A percentile compares a stretch with the other conserved stretches of the same genome.
phyloP scores from a whole-genome alignment of 495 filamentous ascomycete genomes.

The Talaromyces wortmannii region DNA sequence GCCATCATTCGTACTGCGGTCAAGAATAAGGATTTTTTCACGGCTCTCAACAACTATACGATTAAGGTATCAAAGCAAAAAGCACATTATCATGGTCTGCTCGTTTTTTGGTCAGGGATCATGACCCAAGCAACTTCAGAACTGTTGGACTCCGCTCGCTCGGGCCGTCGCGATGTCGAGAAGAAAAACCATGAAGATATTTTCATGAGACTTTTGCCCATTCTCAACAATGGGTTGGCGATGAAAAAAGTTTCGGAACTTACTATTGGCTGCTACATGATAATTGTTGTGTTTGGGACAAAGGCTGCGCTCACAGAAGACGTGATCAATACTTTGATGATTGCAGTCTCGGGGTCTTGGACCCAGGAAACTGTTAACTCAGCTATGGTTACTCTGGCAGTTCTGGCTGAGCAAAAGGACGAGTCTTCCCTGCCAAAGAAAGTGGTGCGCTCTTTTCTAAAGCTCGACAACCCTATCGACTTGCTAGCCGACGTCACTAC shows the following conservation, averaged over 20 bases:
- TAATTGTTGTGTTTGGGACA: conserved; percentile 73
- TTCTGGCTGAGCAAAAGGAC: conserved; percentile 72
- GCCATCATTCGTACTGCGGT: conserved; percentile 73
- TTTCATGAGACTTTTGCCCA: conserved; percentile 63
- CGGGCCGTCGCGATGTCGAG: conserved; percentile 60
- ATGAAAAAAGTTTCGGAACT: conserved; percentile 69
- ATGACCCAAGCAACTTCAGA: conserved; percentile 73
- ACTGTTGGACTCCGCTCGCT: conserved; percentile 68
- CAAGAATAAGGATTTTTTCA: conserved; percentile 63
- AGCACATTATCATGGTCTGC: conserved; percentile 64
- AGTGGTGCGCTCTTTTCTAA: conserved; percentile 62
- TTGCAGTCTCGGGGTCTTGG: conserved; percentile 72
- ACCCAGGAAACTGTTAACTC: conserved; percentile 59
- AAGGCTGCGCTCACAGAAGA: conserved; percentile 72
- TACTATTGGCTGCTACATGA: conserved; percentile 82
- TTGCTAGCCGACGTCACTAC: conserved; percentile 54
- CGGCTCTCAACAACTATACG: conserved; percentile 66
- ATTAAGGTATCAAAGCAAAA: conserved; percentile 57
- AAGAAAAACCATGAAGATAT: conserved; percentile 72
- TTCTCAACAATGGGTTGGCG: conserved; percentile 66
- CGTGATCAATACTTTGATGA: conserved; percentile 74
- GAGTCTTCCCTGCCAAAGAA: conserved; percentile 48
- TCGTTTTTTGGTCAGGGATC: conserved; percentile 84
- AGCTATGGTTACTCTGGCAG: conserved; percentile 73
- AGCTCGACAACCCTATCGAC: conserved; percentile 49